phyloP scores from a whole-genome alignment of 805 yeast genomes.

The Wickerhamomyces subpelliculosus region DNA sequence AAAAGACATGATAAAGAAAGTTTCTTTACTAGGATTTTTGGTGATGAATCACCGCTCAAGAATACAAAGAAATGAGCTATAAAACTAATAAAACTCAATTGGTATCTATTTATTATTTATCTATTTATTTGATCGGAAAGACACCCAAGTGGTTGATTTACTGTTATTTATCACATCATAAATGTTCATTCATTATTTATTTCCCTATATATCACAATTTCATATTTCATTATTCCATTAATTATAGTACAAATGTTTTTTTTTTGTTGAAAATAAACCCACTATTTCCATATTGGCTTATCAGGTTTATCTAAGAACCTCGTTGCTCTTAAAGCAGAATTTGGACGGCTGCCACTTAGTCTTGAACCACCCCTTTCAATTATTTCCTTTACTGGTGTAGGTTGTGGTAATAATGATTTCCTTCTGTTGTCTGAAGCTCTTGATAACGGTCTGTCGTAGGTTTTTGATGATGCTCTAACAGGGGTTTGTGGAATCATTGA shows the following conservation, averaged over 20 bases:
- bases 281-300: background rate
- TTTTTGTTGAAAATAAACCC: too few relatives aligned
- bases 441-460: background rate
- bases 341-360: slow-evolving; percentile 3
- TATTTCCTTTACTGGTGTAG: slow-evolving; percentile 19
- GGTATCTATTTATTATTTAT: background rate
- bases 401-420: slow-evolving; percentile 19
- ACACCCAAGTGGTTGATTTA: too few relatives aligned
- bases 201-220: background rate
- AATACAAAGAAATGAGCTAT: too few relatives aligned
- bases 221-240: background rate
- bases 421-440: slow-evolving; percentile 1
- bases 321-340: background rate
- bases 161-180: too few relatives aligned
- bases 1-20: slow-evolving; percentile 15
- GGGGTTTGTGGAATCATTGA: slow-evolving; percentile 22
- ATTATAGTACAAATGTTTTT: background rate
- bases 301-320: background rate
- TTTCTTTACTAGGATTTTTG: slow-evolving; percentile 14
- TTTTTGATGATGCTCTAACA: background rate
- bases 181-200: background rate
- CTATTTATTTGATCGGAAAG: background rate
- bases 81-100: too few relatives aligned
- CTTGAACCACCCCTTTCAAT: slow-evolving; percentile 13
- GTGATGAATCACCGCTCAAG: slow-evolving; percentile 7